These are phyloP conservation scores for Bruguiera sexangula DNA, from an alignment of 345 rosid species.

Conservation along the genomic window DNA sequence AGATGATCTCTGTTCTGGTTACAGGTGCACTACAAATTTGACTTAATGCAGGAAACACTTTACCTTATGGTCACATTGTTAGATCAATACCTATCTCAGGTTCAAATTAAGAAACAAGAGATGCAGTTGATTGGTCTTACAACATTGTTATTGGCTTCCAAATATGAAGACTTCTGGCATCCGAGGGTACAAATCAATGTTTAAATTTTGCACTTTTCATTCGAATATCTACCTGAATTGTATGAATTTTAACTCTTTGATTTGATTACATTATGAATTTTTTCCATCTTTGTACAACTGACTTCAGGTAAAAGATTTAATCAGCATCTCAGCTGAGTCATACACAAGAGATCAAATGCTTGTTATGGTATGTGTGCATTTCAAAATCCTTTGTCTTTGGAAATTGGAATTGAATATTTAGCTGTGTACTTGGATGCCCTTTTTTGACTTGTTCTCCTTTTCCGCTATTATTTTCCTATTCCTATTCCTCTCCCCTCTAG, in stretches of 20 bases:
- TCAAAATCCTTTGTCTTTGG: background rate
- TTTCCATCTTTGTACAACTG: slow-evolving; percentile 5
- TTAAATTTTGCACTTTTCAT: background rate
- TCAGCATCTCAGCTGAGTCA: slow-evolving; percentile 81
- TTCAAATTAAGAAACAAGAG: slow-evolving; percentile 61
- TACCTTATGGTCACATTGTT: slow-evolving; percentile 73
- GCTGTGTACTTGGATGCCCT: background rate
- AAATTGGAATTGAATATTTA: background rate
- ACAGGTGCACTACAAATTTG: slow-evolving; percentile 87
- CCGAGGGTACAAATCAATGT: slow-evolving; percentile 57
- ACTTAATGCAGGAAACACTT: slow-evolving; percentile 89
- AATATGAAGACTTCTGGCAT: slow-evolving; percentile 97
- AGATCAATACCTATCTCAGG: slow-evolving; percentile 80
- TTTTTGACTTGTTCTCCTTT: too few species aligned
- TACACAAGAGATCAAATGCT: slow-evolving; percentile 77
- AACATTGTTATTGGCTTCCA: slow-evolving; percentile 78
- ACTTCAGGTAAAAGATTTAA: slow-evolving; percentile 74
- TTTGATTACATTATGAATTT: background rate
- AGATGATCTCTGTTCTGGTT: slow-evolving; percentile 12
- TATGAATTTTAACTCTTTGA: slow-evolving; percentile 3
- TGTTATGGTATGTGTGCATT: slow-evolving; percentile 48
- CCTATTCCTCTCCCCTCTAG: too few species aligned
- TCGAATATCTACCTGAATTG: background rate
- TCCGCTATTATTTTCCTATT: too few species aligned
- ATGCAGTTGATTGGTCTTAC: slow-evolving; percentile 94